These are phyloP conservation scores for Lathyrus oleraceus DNA, from an alignment of 306 rosid species.

Conservation along the genomic window DNA sequence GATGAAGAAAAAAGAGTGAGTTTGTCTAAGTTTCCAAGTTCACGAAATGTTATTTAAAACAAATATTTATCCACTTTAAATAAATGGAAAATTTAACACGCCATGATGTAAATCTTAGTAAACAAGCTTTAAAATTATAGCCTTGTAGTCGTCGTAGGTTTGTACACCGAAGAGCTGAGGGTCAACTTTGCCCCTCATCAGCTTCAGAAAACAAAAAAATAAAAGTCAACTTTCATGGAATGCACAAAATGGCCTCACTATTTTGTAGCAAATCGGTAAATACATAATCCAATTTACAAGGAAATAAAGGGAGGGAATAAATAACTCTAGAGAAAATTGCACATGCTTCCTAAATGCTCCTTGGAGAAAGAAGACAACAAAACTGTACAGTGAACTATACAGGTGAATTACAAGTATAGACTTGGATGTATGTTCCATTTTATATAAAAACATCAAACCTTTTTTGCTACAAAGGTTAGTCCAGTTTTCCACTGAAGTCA, in stretches of 20 bases:
- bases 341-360: conserved; percentile 43
- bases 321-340: conserved; percentile 42
- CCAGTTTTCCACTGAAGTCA: conserved; percentile 58
- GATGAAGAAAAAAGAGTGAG: not conserved
- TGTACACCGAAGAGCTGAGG: not conserved
- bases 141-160: not conserved
- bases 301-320: conserved; percentile 22
- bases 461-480: conserved; percentile 45
- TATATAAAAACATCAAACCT: conserved; percentile 28
- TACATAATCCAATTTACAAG: conserved; percentile 54
- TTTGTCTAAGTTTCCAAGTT: not conserved
- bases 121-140: not conserved
- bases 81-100: not conserved
- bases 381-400: conserved; percentile 86
- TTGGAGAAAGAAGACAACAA: conserved; percentile 38
- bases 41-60: not conserved
- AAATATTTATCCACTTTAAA: too few relatives aligned
- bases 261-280: conserved; percentile 39
- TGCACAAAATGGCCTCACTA: conserved; percentile 46
- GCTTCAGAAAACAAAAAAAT: conserved; percentile 16
- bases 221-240: conserved; percentile 8
- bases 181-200: not conserved
- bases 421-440: conserved; percentile 26
- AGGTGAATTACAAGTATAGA: conserved; percentile 41
- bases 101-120: not conserved